Base-by-base conservation (phyloP, 257 asterid species). In the Eucommia ulmoides region DNA sequence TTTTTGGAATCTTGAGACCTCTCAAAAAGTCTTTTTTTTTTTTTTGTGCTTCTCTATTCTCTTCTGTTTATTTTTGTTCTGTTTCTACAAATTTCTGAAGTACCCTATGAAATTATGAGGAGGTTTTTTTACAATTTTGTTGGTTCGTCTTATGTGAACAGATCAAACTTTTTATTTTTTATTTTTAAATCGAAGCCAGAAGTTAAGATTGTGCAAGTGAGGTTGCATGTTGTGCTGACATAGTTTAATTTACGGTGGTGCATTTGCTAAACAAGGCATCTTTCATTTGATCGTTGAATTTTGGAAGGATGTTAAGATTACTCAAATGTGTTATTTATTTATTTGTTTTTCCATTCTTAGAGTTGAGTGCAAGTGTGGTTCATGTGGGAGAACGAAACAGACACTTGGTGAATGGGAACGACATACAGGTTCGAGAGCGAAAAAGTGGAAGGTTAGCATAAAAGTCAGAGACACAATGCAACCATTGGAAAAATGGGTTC, bases 361-460 rank as follows among this genome's bases (percentile, higher is more conserved):
- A 76, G 96, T 91, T 52, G 95, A 83, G 65, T 91, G 99, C 55
- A 59, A 47, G 53, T 91, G 99, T 60, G 93, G 87, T 59, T 75
- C 83, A 22, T 91, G 99, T 45, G 99, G 93, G 61, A 57, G 75
- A 48, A 69, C 58, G 72, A 83, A 83, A 54, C 81, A 55, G 62
- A 71, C 78, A 53, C 94, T 81, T 54, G 61, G 78, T 70, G 92
- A 83, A 75, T 91, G 99, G 99, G 99, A 91, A 63, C 69, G 77
- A 15, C 99, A 91, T 69, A 86, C 96, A 21, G 99, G 99, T 33
- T 83, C 83, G 62, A 74, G 97, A 72, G 97, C 99, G 9, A 91
- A 91, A 68, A 91, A 91, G 62, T 91, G 99, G 99, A 91, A 91
- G 77, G 76, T 65, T 63, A 91, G 97, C 60, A 88, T 91, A 49